Percentiles rank a stretch among this genome's conserved stretches.
These are phyloP conservation scores for Xylariomycetidae sp. DNA, from an alignment of 2,329 filamentous ascomycete genomes.

Conservation along the genomic window DNA sequence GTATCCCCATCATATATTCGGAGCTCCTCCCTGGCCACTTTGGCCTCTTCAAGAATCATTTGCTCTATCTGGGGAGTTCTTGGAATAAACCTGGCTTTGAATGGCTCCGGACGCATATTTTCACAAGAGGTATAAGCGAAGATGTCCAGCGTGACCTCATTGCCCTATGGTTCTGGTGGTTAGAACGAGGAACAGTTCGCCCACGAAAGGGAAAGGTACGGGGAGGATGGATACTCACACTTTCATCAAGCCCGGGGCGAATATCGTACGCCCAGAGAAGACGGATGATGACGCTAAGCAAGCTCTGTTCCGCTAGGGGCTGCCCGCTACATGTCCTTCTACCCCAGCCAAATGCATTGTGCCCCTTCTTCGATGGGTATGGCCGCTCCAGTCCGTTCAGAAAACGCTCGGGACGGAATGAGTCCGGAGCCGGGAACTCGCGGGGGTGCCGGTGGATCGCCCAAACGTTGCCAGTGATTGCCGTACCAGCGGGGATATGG, in stretches of 20 bases:
- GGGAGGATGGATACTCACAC: neutral
- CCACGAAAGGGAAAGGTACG: too few species aligned
- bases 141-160: neutral
- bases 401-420: too few species aligned
- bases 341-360: constrained; percentile 1
- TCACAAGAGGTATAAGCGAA: neutral
- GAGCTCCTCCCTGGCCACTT: neutral
- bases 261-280: constrained; percentile 1
- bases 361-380: neutral
- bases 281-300: neutral
- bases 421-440: too few species aligned
- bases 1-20: neutral
- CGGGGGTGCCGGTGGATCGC: too few species aligned
- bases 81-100: neutral
- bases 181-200: too few species aligned
- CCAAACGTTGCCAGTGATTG: too few species aligned
- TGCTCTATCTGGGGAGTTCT: neutral
- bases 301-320: neutral
- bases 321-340: neutral
- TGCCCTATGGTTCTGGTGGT: neutral
- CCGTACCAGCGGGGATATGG: too few species aligned
- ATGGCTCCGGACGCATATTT: neutral
- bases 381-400: too few species aligned
- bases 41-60: neutral
- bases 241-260: neutral